Percentiles rank a stretch among this genome's conserved stretches.
Conservation (phyloP, 345 rosid genomes). For the Cardiospermum halicacabum region DNA sequence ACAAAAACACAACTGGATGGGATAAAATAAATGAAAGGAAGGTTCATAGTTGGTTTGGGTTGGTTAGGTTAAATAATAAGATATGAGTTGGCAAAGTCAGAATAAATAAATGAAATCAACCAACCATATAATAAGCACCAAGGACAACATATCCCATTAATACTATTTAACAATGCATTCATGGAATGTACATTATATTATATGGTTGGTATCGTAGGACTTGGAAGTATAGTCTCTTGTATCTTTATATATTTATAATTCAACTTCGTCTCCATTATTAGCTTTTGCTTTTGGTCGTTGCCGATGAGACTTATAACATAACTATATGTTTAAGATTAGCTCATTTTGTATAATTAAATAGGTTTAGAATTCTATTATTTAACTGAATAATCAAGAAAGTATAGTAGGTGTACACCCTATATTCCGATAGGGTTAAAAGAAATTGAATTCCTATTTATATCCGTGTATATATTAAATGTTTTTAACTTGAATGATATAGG, state of each 20-base stretch:
- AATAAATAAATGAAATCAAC: constrained; percentile 16
- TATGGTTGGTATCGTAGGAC: constrained; percentile 5
- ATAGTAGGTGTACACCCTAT: too few relatives aligned
- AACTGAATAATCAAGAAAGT: too few relatives aligned
- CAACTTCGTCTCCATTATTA: background rate
- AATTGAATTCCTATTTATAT: too few relatives aligned
- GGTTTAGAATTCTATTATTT: too few relatives aligned
- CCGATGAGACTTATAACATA: background rate
- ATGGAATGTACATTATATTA: background rate
- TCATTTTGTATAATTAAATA: background rate
- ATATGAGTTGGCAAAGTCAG: constrained; percentile 16
- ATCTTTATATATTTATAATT: background rate
- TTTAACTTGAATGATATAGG: too few relatives aligned
- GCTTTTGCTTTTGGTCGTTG: background rate
- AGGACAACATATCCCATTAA: background rate
- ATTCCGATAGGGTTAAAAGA: too few relatives aligned
- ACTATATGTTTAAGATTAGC: background rate
- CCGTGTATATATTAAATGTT: too few relatives aligned
- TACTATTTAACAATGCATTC: background rate
- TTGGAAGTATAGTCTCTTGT: too few relatives aligned
- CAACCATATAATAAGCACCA: background rate
- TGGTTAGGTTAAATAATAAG: background rate
- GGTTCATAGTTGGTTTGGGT: constrained; percentile 16
- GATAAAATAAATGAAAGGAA: constrained; percentile 1
- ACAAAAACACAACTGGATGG: background rate